These are phyloP conservation scores for Termitomyces heimii DNA, from an alignment of 768 basidiomycete species.

Conservation along the genomic window DNA sequence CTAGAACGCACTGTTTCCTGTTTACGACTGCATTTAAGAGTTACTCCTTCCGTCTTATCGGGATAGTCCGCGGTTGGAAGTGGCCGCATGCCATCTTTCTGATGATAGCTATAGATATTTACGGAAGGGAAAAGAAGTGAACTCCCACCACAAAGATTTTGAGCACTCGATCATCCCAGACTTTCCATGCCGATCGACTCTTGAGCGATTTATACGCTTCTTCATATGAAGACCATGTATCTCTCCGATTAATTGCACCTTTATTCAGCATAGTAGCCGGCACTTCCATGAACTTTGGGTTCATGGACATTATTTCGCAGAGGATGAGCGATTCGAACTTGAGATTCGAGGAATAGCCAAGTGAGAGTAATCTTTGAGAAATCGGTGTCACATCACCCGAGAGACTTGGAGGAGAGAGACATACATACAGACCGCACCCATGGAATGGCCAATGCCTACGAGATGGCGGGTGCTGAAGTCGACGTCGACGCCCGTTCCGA, in stretches of 20 bases:
- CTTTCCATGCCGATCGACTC: conserved; percentile 31
- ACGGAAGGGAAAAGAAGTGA: background rate
- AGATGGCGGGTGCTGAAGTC: conserved; percentile 42
- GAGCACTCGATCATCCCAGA: conserved; percentile 46
- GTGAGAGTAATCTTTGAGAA: conserved; percentile 29
- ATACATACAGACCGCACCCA: conserved; percentile 43
- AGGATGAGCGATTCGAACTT: conserved; percentile 34
- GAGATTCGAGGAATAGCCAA: conserved; percentile 33
- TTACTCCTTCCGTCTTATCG: conserved; percentile 38
- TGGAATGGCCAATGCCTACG: conserved; percentile 50
- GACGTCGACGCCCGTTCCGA: conserved; percentile 43
- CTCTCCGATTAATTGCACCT: conserved; percentile 34
- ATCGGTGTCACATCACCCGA: background rate
- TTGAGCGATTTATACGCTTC: conserved; percentile 37
- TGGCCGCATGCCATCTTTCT: conserved; percentile 38
- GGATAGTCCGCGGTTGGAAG: conserved; percentile 39
- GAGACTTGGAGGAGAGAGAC: conserved; percentile 10
- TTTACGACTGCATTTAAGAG: conserved; percentile 37
- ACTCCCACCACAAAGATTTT: conserved; percentile 33
- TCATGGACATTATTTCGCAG: conserved; percentile 40
- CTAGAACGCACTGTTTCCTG: conserved; percentile 36
- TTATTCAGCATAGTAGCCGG: conserved; percentile 17
- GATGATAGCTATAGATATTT: background rate
- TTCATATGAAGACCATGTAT: conserved; percentile 46
- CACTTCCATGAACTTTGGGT: conserved; percentile 3